Evolutionary conservation across 2,329 filamentous ascomycete species (phyloP), one percentile per base, ranked within the genome.

Genomic region (Hypoxylon sp.): DNA sequence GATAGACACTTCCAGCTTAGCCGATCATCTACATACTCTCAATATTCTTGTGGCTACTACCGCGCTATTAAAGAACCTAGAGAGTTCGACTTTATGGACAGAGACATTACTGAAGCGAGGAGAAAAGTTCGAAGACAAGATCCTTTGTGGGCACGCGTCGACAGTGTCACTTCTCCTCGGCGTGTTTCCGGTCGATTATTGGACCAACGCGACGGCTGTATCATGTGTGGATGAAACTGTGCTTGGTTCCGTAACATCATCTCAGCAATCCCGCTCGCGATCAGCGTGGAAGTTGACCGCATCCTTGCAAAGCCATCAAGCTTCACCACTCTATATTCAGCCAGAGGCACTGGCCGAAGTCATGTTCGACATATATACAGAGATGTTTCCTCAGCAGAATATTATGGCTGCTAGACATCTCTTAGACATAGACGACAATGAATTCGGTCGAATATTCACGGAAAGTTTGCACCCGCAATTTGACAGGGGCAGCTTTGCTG

Each of bases 1-100:
- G 3, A 84, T 89, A 56, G 85, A 89, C 64, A 86, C 84, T 0
- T 85, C 72, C 56, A 82, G 81, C 54, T 72, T 85, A 10, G 71
- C 76, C 1, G 81, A 84, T 58, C 76, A 80, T 51, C 19, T 81
- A 6, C 82, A 82, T 17, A 59, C 71, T 10, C 59, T 85, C 7
- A 84, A 84, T 63, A 10, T 85, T 15, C 68, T 86, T 5, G 70
- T 80, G 15, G 78, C 85, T 0, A 73, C 81, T 0, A 68, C 75
- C 0, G 84, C 85, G 1, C 65, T 89, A 7, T 75, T 89, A 8
- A 79, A 77, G 5, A 52, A 74, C 6, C 65, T 70, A 1, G 73
- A 79, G 1, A 81, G 77, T 67, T 81, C 86, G 4, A 79, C 79
- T 0, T 57, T 89, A 0, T 82, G 80, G 63, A 86, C 80, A 0